phyloP scores from a whole-genome alignment of 208 protist genomes.

The Hexamita inflata region DNA sequence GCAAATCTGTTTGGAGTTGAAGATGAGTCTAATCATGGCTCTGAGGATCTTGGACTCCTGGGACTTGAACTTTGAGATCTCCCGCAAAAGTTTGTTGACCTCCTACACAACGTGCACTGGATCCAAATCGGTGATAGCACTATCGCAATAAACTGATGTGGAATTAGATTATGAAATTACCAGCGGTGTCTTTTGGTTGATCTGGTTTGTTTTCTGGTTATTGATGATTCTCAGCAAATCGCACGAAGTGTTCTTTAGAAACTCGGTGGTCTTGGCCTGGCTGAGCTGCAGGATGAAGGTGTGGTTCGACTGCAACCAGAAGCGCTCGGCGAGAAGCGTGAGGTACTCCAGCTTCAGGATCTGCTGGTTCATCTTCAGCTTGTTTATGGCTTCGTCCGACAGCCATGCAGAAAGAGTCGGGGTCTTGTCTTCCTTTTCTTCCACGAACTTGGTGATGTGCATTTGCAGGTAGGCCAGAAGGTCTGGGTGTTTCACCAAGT shows the following conservation, averaged over 20 bases:
- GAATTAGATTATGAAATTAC: too few species aligned
- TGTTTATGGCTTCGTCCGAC: background rate
- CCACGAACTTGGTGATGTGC: background rate
- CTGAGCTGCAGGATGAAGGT: too few species aligned
- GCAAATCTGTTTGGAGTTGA: constrained; percentile 75
- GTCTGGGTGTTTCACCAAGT: background rate
- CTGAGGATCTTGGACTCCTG: background rate
- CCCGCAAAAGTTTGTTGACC: constrained; percentile 16
- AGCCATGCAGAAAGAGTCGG: background rate
- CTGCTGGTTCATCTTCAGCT: too few species aligned
- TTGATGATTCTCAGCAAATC: too few species aligned
- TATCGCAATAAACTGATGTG: too few species aligned
- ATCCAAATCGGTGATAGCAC: too few species aligned
- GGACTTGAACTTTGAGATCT: background rate
- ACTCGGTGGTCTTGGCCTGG: too few species aligned
- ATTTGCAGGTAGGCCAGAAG: background rate
- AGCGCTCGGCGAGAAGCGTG: background rate
- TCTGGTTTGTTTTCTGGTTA: too few species aligned
- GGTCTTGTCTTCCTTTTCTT: background rate
- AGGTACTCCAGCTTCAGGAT: background rate
- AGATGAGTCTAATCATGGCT: constrained; percentile 73
- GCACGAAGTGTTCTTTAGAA: too few species aligned
- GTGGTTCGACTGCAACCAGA: background rate
- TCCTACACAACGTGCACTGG: constrained; percentile 26
- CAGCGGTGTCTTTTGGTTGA: too few species aligned